Evolutionary conservation across 2,329 filamentous ascomycete genomes (phyloP).

Genomic region (Botrytis sinoallii): DNA sequence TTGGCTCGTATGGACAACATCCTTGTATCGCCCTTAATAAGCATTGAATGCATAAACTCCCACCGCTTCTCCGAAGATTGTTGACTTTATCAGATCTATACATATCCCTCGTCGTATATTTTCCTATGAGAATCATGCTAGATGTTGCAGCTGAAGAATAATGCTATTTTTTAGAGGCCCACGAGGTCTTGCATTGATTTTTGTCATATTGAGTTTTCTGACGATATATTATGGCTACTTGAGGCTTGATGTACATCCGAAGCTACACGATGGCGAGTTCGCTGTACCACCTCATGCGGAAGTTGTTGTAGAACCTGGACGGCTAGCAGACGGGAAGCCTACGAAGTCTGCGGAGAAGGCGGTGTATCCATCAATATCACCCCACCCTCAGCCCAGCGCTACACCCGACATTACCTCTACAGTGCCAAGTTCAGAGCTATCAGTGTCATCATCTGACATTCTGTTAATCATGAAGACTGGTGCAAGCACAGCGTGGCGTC

Average conservation of each 20-base stretch:
- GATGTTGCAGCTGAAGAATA: slow-evolving; percentile 1
- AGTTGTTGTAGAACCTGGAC: background rate
- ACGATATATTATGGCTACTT: slow-evolving; percentile 5
- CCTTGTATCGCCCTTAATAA: background rate
- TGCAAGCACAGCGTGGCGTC: slow-evolving; percentile 18
- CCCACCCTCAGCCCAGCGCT: background rate
- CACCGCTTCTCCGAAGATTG: background rate
- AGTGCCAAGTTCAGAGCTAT: background rate
- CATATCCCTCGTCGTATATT: background rate
- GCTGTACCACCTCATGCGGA: background rate
- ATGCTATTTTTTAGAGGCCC: slow-evolving; percentile 4
- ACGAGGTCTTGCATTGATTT: slow-evolving; percentile 13
- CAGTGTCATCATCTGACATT: slow-evolving; percentile 16
- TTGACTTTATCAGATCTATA: background rate
- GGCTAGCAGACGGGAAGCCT: background rate
- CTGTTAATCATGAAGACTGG: slow-evolving; percentile 23
- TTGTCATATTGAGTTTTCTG: background rate
- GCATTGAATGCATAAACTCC: background rate
- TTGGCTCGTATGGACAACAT: slow-evolving; percentile 1
- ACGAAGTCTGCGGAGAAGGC: background rate
- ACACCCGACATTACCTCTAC: background rate
- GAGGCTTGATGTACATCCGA: background rate
- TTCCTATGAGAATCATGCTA: background rate
- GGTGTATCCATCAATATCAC: slow-evolving; percentile 1
- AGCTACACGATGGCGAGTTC: background rate